Percentiles rank a stretch among this genome's conserved stretches.
These are phyloP conservation scores for Keithomyces neogunnii DNA, from an alignment of 2,329 filamentous ascomycete species.

Conservation along the genomic window DNA sequence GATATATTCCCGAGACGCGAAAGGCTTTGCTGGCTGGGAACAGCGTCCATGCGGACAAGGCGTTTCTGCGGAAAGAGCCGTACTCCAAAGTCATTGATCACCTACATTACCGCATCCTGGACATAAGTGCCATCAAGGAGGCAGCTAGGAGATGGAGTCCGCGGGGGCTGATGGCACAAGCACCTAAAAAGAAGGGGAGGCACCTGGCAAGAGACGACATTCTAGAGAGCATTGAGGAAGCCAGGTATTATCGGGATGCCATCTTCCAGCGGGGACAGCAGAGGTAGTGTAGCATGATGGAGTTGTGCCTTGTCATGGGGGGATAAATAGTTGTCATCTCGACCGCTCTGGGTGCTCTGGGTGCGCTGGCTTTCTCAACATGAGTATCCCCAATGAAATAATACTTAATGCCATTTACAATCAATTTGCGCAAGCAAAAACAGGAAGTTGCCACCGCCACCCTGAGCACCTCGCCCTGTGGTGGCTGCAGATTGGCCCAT, in stretches of 20 bases:
- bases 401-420: neutral
- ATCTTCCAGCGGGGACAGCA: conserved; percentile 46
- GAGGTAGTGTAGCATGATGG: neutral
- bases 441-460: neutral
- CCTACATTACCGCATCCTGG: conserved; percentile 83
- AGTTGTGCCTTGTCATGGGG: neutral
- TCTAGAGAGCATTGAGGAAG: conserved; percentile 89
- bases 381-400: neutral
- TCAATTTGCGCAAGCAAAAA: too few species aligned
- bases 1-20: conserved; percentile 56
- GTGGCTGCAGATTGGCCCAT: neutral
- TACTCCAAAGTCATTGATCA: conserved; percentile 67
- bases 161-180: conserved; percentile 36
- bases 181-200: conserved; percentile 63
- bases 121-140: conserved; percentile 90
- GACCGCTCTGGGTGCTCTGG: too few species aligned
- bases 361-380: neutral
- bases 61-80: conserved; percentile 67
- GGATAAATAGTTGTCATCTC: neutral
- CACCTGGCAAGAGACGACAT: conserved; percentile 89
- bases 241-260: conserved; percentile 66
- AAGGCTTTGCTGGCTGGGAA: conserved; percentile 79
- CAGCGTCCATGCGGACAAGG: conserved; percentile 81
- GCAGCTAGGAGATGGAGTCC: conserved; percentile 72
- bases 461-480: neutral